Evolutionary conservation across 2,329 filamentous ascomycete genomes (phyloP).

Genomic region (Cladosporium sp.): DNA sequence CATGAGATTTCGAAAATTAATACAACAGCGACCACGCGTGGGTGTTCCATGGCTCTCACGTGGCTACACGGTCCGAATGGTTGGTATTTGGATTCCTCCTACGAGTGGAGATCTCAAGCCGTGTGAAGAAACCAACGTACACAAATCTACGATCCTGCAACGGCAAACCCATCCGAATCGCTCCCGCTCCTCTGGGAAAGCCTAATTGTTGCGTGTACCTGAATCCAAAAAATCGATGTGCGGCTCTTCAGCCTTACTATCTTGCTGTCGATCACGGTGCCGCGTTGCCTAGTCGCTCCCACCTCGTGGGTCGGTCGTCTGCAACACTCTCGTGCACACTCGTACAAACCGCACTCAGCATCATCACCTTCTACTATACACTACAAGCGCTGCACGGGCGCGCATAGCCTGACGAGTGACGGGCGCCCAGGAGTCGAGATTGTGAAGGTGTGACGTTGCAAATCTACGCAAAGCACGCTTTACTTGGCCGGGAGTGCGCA

Average conservation of each 20-base stretch:
- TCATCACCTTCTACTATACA: not conserved
- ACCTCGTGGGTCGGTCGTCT: not conserved
- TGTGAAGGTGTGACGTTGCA: slow-evolving; percentile 2
- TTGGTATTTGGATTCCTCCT: not conserved
- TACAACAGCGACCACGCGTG: not conserved
- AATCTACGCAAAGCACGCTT: slow-evolving; percentile 1
- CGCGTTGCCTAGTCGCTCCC: not conserved
- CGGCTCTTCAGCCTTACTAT: slow-evolving; percentile 1
- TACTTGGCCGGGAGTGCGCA: not conserved
- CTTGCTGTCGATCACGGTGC: not conserved
- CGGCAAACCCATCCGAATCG: not conserved
- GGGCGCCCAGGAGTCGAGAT: not conserved
- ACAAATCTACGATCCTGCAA: not conserved
- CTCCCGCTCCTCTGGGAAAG: not conserved
- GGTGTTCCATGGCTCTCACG: not conserved
- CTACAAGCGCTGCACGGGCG: not conserved
- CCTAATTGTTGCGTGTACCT: not conserved
- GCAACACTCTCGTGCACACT: not conserved
- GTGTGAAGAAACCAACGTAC: not conserved
- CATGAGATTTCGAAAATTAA: not conserved
- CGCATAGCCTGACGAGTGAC: not conserved
- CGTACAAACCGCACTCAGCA: not conserved
- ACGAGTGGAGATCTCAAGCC: not conserved
- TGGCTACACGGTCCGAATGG: not conserved
- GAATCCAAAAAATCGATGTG: not conserved